phyloP scores from a whole-genome alignment of 2,329 filamentous ascomycete species.

The Pyrenochaeta sp. region DNA sequence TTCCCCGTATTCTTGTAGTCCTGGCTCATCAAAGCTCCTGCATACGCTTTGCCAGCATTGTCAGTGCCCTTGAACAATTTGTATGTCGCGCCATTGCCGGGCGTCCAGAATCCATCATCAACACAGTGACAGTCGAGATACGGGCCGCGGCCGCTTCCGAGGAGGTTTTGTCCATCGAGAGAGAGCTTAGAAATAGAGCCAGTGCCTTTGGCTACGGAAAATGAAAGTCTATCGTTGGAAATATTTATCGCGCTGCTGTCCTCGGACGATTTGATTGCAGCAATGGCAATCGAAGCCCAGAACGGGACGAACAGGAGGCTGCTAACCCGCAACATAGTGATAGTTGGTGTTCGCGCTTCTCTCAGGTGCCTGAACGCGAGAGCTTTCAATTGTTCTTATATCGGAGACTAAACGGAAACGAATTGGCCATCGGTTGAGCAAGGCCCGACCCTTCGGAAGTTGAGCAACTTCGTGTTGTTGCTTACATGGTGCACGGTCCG shows the following conservation, averaged over 20 bases:
- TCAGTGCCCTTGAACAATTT: conserved; percentile 63
- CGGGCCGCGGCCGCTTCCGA: conserved; percentile 64
- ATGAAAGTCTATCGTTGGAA: conserved; percentile 22
- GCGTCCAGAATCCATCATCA: conserved; percentile 67
- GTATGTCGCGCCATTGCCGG: conserved; percentile 61
- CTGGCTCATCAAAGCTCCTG: conserved; percentile 67
- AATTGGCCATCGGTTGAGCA: not conserved
- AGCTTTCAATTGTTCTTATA: not conserved
- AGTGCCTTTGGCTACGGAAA: conserved; percentile 20
- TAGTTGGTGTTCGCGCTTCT: not conserved
- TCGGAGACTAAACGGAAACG: not conserved
- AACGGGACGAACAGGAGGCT: not conserved
- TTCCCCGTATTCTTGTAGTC: conserved; percentile 67
- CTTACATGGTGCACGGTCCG: not conserved
- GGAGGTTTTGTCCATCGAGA: conserved; percentile 61
- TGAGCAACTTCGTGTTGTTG: not conserved
- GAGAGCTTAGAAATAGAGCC: conserved; percentile 35
- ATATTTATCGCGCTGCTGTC: conserved; percentile 19
- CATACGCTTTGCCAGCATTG: conserved; percentile 61
- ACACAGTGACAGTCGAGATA: conserved; percentile 72
- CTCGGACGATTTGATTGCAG: conserved; percentile 20
- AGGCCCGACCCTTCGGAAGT: not conserved
- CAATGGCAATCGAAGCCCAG: conserved; percentile 11
- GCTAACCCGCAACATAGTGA: not conserved
- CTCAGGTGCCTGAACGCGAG: not conserved